phyloP scores from a whole-genome alignment of 2,329 filamentous ascomycete genomes.

The Botrytis squamosa region DNA sequence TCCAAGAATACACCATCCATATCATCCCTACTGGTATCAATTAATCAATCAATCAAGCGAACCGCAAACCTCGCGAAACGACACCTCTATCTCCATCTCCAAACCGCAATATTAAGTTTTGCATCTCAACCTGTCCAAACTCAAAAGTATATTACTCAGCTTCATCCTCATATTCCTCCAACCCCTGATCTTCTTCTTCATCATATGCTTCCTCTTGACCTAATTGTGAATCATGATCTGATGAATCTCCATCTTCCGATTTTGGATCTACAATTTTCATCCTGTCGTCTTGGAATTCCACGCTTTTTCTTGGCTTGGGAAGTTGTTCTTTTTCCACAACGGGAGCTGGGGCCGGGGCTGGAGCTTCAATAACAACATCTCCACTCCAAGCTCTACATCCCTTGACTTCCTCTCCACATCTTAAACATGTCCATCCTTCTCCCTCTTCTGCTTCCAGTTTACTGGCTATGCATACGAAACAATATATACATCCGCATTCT shows the following conservation, averaged over 20 bases:
- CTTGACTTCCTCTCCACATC: constrained; percentile 80
- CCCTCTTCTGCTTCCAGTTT: constrained; percentile 89
- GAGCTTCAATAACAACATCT: constrained; percentile 68
- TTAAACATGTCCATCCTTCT: constrained; percentile 87
- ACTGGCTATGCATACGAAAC: constrained; percentile 91
- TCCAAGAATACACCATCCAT: constrained; percentile 5
- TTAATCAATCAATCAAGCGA: background rate
- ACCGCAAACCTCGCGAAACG: background rate
- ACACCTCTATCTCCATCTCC: background rate
- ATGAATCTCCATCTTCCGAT: constrained; percentile 16
- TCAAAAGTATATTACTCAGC: background rate
- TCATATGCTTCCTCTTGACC: constrained; percentile 35
- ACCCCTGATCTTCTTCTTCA: constrained; percentile 31
- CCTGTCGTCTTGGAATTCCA: background rate
- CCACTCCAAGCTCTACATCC: constrained; percentile 90
- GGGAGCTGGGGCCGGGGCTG: constrained; percentile 4
- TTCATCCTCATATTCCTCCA: constrained; percentile 8
- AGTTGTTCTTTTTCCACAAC: background rate
- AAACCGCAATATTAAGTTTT: background rate
- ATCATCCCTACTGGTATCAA: constrained; percentile 10
- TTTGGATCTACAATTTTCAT: background rate
- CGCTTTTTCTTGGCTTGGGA: background rate
- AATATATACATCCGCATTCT: constrained; percentile 89
- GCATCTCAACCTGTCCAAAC: background rate
- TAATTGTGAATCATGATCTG: constrained; percentile 28